These are phyloP conservation scores for Hawksworthiomyces lignivorus DNA, from an alignment of 2,329 filamentous ascomycete genomes.

Conservation along the genomic window DNA sequence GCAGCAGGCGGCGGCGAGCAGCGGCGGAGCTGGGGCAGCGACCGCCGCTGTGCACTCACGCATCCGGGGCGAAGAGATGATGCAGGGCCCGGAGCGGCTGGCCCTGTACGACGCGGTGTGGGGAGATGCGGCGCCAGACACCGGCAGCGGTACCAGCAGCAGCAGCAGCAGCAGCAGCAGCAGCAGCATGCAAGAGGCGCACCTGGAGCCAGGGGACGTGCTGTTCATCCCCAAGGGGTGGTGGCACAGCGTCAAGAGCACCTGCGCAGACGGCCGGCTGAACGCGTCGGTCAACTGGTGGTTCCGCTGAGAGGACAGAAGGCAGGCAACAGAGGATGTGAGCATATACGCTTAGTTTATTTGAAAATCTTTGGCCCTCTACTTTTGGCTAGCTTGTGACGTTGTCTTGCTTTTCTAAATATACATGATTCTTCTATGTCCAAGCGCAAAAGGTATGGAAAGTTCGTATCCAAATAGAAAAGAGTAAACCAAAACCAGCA, in stretches of 20 bases:
- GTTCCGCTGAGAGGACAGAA: conserved; percentile 50
- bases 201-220: conserved; percentile 57
- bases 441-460: too few relatives aligned
- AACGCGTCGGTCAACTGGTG: conserved; percentile 63
- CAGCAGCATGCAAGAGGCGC: conserved; percentile 39
- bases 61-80: conserved; percentile 81
- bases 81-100: conserved; percentile 66
- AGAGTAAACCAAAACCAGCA: not conserved
- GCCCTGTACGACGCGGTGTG: conserved; percentile 65
- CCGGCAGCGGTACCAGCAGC: conserved; percentile 7
- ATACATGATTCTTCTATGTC: not conserved
- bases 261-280: conserved; percentile 33
- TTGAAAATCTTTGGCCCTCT: too few relatives aligned
- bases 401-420: conserved; percentile 2
- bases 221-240: conserved; percentile 75
- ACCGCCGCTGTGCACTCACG: conserved; percentile 22
- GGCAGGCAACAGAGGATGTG: too few relatives aligned
- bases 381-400: too few relatives aligned
- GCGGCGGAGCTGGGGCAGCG: conserved; percentile 3
- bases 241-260: conserved; percentile 77
- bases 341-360: too few relatives aligned
- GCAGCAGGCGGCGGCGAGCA: conserved; percentile 10
- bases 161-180: not conserved
- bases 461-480: not conserved
- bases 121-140: conserved; percentile 27